Conservation (phyloP, 371 early-diverging fungal species). For the Mortierella sp. region DNA sequence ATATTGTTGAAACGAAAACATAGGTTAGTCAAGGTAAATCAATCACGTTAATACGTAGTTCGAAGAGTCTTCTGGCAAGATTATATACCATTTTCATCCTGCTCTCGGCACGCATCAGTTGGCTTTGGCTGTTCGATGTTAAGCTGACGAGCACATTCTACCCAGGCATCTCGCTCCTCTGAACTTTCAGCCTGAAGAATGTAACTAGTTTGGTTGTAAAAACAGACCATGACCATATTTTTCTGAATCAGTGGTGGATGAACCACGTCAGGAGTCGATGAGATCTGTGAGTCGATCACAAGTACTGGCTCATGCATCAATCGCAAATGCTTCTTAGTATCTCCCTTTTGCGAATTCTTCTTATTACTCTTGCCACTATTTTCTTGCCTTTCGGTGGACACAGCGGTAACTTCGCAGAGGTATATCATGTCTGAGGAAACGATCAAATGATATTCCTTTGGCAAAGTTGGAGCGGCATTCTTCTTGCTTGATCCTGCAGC, state of each 20-base stretch:
- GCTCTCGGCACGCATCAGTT: conserved; percentile 40
- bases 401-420: conserved; percentile 26
- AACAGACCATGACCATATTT: conserved; percentile 49
- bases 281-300: conserved; percentile 46
- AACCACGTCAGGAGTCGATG: conserved; percentile 41
- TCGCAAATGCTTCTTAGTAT: conserved; percentile 8
- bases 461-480: background rate
- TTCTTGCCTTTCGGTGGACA: background rate
- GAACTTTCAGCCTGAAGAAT: conserved; percentile 38
- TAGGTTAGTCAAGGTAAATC: background rate
- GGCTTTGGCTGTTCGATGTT: conserved; percentile 50
- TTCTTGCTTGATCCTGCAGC: conserved; percentile 5
- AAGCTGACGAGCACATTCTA: conserved; percentile 28
- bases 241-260: conserved; percentile 30
- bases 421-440: conserved; percentile 37
- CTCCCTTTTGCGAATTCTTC: conserved; percentile 3
- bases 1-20: background rate
- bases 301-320: conserved; percentile 43
- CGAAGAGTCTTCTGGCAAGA: too few relatives aligned
- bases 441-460: conserved; percentile 40
- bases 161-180: conserved; percentile 46
- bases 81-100: conserved; percentile 31
- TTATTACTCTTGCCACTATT: conserved; percentile 4
- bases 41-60: too few relatives aligned
- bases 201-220: conserved; percentile 48